Percentiles rank a stretch among this genome's conserved stretches.
Evolutionary conservation across 1,284 basidiomycete genomes (phyloP).

Genomic region (Pisolithus thermaeus): DNA sequence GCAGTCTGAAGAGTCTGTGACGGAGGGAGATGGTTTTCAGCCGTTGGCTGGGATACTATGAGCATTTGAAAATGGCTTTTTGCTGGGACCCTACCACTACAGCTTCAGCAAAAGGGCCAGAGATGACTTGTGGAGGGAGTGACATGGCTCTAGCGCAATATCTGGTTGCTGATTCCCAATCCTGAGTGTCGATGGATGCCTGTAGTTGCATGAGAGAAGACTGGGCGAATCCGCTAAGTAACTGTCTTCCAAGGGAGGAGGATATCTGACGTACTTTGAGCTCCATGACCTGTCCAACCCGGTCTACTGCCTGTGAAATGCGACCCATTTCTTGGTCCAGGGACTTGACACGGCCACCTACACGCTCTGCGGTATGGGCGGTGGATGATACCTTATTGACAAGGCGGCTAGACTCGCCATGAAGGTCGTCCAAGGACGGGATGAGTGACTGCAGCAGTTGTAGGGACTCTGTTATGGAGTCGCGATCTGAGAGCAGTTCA

Average conservation of each 20-base stretch:
- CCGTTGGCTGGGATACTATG: conserved; percentile 64
- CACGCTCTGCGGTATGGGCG: conserved; percentile 80
- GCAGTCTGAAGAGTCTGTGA: conserved; percentile 75
- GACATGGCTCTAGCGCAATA: conserved; percentile 89
- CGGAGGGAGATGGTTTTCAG: conserved; percentile 83
- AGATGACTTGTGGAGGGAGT: conserved; percentile 71
- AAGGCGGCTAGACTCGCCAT: conserved; percentile 55
- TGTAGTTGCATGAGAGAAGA: conserved; percentile 76
- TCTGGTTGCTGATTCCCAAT: conserved; percentile 93
- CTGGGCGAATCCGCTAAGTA: conserved; percentile 35
- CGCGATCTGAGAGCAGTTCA: conserved; percentile 61
- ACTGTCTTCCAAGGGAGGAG: not conserved
- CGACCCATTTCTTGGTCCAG: conserved; percentile 90
- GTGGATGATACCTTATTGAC: conserved; percentile 58
- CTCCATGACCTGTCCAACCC: conserved; percentile 83
- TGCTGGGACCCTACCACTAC: conserved; percentile 61
- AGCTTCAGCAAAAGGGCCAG: conserved; percentile 80
- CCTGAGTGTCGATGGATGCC: conserved; percentile 73
- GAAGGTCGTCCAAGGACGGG: conserved; percentile 59
- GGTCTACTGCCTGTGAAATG: conserved; percentile 79
- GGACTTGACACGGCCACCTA: conserved; percentile 81
- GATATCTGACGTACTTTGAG: conserved; percentile 59
- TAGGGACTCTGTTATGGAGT: conserved; percentile 64
- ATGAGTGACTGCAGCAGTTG: conserved; percentile 57
- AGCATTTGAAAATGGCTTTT: conserved; percentile 7